Evolutionary conservation across 2,329 filamentous ascomycete genomes (phyloP).

Genomic region (Coniella lustricola): DNA sequence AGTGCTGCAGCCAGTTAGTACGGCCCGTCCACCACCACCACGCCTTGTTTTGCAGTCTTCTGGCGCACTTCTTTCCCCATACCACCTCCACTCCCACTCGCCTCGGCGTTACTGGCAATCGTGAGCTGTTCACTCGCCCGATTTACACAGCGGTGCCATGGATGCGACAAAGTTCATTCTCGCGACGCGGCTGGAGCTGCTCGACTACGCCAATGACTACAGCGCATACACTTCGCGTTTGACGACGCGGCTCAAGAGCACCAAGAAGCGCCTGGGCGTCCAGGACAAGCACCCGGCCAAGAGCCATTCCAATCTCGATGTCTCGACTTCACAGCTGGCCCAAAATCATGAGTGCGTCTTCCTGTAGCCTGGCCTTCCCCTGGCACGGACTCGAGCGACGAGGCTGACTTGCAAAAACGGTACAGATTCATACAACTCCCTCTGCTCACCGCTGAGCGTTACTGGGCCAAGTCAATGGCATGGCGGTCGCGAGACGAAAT

Average conservation of each 20-base stretch:
- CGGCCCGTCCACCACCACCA: neutral
- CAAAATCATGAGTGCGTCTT: constrained; percentile 64
- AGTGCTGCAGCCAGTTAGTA: too few relatives aligned
- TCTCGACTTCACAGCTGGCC: constrained; percentile 69
- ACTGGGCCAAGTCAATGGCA: constrained; percentile 77
- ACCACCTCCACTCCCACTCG: neutral
- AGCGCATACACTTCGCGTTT: constrained; percentile 75
- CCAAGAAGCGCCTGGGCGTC: constrained; percentile 78
- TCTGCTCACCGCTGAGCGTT: constrained; percentile 79
- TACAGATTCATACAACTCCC: constrained; percentile 73
- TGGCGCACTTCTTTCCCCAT: neutral
- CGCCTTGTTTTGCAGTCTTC: neutral
- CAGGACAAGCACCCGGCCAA: constrained; percentile 82
- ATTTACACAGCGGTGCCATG: constrained; percentile 44
- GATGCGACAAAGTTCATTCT: constrained; percentile 84
- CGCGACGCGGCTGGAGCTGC: constrained; percentile 70
- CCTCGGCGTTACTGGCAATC: neutral
- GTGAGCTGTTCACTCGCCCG: neutral
- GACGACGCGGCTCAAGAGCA: constrained; percentile 71
- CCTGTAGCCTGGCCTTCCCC: neutral
- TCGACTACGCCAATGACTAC: constrained; percentile 77
- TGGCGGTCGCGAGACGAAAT: constrained; percentile 91
- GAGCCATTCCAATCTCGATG: constrained; percentile 61
- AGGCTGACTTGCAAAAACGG: constrained; percentile 2
- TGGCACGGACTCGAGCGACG: neutral